Conservation (phyloP, 2,329 filamentous ascomycete genomes). For the Colletotrichum viniferum region DNA sequence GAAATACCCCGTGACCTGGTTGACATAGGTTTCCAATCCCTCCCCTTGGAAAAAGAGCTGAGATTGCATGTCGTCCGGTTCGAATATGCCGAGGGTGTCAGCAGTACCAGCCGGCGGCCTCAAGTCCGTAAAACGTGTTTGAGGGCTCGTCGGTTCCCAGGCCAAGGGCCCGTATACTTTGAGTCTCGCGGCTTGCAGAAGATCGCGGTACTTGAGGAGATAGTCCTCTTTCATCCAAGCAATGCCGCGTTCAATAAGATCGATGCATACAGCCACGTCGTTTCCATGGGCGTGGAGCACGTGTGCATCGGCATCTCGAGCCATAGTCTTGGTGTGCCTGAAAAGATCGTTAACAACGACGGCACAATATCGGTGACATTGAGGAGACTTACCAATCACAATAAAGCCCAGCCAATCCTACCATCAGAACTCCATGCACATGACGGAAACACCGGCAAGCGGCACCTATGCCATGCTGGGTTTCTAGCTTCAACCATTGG, state of each 20-base stretch:
- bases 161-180: slow-evolving; percentile 17
- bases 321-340: slow-evolving; percentile 4
- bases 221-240: background rate
- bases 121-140: background rate
- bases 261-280: slow-evolving; percentile 18
- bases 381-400: slow-evolving; percentile 26
- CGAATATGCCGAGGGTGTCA: background rate
- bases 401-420: slow-evolving; percentile 26
- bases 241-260: slow-evolving; percentile 14
- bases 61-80: background rate
- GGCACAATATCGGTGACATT: background rate
- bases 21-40: slow-evolving; percentile 20
- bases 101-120: background rate
- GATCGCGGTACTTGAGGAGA: slow-evolving; percentile 5
- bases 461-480: slow-evolving; percentile 20
- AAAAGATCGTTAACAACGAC: background rate
- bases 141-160: background rate
- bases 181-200: slow-evolving; percentile 18
- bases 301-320: background rate
- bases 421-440: slow-evolving; percentile 25
- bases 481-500: slow-evolving; percentile 24
- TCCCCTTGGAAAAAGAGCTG: slow-evolving; percentile 8
- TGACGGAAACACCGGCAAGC: slow-evolving; percentile 25
- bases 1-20: slow-evolving; percentile 21
- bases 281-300: slow-evolving; percentile 3